phyloP scores from a whole-genome alignment of 2,329 filamentous ascomycete species.

The Setomelanomma holmii region DNA sequence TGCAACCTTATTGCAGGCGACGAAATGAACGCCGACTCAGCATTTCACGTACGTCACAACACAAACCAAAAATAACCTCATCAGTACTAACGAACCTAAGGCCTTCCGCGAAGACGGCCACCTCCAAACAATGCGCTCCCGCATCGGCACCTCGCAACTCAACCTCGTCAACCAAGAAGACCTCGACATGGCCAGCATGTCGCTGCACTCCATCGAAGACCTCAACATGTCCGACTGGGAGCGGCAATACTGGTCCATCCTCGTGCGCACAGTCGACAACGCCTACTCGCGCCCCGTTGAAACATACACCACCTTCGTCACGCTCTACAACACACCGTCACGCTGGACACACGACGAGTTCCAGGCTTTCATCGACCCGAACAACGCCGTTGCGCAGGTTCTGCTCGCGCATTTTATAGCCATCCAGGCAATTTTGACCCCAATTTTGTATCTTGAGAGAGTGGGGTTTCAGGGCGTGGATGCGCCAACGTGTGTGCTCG shows the following conservation, averaged over 20 bases:
- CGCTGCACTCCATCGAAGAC: constrained; percentile 31
- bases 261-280: constrained; percentile 33
- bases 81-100: constrained; percentile 14
- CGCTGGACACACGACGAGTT: constrained; percentile 52
- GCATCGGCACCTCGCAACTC: constrained; percentile 26
- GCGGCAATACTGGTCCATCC: constrained; percentile 31
- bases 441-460: constrained; percentile 46
- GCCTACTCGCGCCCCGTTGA: constrained; percentile 40
- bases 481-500: constrained; percentile 38
- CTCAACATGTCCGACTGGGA: constrained; percentile 41
- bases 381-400: constrained; percentile 52
- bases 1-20: constrained; percentile 45
- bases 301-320: constrained; percentile 53
- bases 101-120: constrained; percentile 43
- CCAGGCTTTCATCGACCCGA: constrained; percentile 52
- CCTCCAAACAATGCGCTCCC: constrained; percentile 38
- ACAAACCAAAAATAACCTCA: background rate
- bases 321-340: constrained; percentile 52
- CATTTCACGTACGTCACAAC: constrained; percentile 34
- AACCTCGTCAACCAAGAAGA: constrained; percentile 31
- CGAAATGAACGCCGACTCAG: constrained; percentile 30
- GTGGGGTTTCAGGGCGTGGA: constrained; percentile 44
- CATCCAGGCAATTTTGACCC: constrained; percentile 54
- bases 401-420: constrained; percentile 58
- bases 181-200: constrained; percentile 40